Base-by-base conservation (phyloP, 306 rosid species). In the Medicago arabica region DNA sequence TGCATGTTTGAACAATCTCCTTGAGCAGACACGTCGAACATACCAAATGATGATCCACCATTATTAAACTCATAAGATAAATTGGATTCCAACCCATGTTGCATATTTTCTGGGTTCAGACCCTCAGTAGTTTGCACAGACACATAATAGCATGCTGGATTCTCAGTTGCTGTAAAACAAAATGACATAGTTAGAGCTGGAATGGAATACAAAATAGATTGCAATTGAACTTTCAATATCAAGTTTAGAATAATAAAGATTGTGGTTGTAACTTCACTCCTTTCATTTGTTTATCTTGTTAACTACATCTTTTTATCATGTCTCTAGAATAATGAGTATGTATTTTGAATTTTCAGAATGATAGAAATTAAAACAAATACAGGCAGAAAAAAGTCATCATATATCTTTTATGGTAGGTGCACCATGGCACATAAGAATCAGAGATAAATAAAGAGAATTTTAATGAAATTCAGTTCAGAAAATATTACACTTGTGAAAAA, bases 11-110 rank as follows among this genome's bases (percentile, higher is more conserved):
- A 8, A 79, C 59, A 83, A 71, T 78, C 79, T 50, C 88, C 74
- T 85, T 85, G 92, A 61, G 87, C 75, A 67, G 92, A 75, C 86
- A 92, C 79, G 59, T 88, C 85, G 72, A 85, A 85, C 1, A 88
- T 9, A 84, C 85, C 89, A 36, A 93, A 62, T 62, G 91, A 79
- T 62, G 95, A 89, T 54, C 88, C 85, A 28, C 96, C 96, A 74
- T 90, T 91, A 46, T 86, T 80, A 78, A 85, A 90, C 74, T 83
- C 85, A 67, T 83, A 81, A 47, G 89, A 75, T 77, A 93, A 63
- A 75, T 82, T 58, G 41, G 96, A 81, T 85, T 86, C 87, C 79
- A 89, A 83, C 66, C 84, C 73, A 75, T 86, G 89, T 81, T 90
- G n/a, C 51, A 46, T 13, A 11, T 4, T 46, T 12, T 46, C 13